These are phyloP conservation scores for Kluyveromyces sp. DNA, from an alignment of 1,139 yeast species.

Conservation along the genomic window DNA sequence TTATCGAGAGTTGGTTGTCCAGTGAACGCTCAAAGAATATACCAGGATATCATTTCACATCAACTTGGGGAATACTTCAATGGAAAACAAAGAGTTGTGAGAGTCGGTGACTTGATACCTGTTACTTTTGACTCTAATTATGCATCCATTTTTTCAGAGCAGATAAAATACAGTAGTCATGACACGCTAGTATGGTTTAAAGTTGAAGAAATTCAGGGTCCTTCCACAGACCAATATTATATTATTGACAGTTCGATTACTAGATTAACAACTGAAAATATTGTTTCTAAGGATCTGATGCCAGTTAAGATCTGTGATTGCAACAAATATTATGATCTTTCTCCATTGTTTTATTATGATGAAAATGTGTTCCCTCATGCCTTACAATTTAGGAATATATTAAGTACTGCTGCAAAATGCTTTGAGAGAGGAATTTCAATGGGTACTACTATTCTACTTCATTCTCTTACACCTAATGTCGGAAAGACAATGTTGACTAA, in stretches of 20 bases:
- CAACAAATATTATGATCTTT: conserved; percentile 41
- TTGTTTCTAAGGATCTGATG: conserved; percentile 8
- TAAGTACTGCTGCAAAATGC: conserved; percentile 38
- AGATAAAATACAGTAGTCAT: neutral
- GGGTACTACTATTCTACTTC: conserved; percentile 57
- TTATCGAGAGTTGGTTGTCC: conserved; percentile 24
- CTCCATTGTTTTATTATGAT: conserved; percentile 31
- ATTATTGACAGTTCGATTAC: conserved; percentile 21
- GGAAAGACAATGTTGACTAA: conserved; percentile 68
- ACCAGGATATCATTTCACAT: conserved; percentile 58
- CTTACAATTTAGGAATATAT: conserved; percentile 42
- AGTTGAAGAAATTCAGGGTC: conserved; percentile 35
- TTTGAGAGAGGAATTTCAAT: conserved; percentile 31
- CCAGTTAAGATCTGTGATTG: conserved; percentile 33
- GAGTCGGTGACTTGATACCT: conserved; percentile 60
- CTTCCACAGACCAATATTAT: conserved; percentile 21
- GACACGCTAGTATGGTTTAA: conserved; percentile 85
- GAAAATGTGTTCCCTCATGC: conserved; percentile 41
- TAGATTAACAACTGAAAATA: conserved; percentile 19
- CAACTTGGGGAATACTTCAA: conserved; percentile 61
- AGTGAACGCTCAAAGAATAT: conserved; percentile 58
- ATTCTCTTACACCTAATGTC: conserved; percentile 64
- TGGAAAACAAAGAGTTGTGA: conserved; percentile 47
- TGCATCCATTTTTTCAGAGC: conserved; percentile 26
- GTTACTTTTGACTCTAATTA: conserved; percentile 60